phyloP scores from a whole-genome alignment of 2,329 filamentous ascomycete species.

The Chaetomiaceae sp. region DNA sequence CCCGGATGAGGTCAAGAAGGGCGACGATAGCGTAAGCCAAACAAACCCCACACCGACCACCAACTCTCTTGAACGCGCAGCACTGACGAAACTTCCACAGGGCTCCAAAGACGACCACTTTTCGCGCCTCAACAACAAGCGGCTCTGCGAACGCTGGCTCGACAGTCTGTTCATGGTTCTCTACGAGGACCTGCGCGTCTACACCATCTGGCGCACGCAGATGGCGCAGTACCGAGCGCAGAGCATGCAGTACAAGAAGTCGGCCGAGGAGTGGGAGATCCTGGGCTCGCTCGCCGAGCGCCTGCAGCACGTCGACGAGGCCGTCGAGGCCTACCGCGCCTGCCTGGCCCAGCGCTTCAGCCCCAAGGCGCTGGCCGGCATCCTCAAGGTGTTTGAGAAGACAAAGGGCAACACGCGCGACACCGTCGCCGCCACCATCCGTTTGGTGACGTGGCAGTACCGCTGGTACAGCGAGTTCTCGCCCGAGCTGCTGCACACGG shows the following conservation, averaged over 20 bases:
- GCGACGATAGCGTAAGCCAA: constrained; percentile 64
- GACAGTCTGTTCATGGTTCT: constrained; percentile 99
- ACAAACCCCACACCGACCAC: background rate
- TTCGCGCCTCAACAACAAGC: constrained; percentile 93
- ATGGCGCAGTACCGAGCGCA: constrained; percentile 94
- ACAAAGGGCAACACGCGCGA: constrained; percentile 69
- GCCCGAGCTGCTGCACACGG: constrained; percentile 78
- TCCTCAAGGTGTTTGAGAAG: constrained; percentile 74
- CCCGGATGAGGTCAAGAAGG: constrained; percentile 67
- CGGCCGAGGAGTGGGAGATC: constrained; percentile 96
- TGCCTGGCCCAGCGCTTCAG: constrained; percentile 87
- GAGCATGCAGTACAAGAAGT: constrained; percentile 93
- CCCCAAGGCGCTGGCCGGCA: constrained; percentile 83
- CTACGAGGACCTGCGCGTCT: constrained; percentile 95
- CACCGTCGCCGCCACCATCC: constrained; percentile 78
- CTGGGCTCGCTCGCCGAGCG: constrained; percentile 88
- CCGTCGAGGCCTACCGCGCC: constrained; percentile 85
- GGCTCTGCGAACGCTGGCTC: constrained; percentile 93
- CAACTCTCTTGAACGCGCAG: too few species aligned
- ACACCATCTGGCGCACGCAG: constrained; percentile 98
- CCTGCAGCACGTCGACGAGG: constrained; percentile 86
- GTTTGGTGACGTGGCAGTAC: constrained; percentile 96
- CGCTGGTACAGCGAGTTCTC: constrained; percentile 99
- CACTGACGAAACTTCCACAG: too few species aligned
- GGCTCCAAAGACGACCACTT: constrained; percentile 65